Evolutionary conservation across 2,329 filamentous ascomycete species (phyloP), one percentile per base, ranked within the genome.

Genomic region (Pezicula carpinea): DNA sequence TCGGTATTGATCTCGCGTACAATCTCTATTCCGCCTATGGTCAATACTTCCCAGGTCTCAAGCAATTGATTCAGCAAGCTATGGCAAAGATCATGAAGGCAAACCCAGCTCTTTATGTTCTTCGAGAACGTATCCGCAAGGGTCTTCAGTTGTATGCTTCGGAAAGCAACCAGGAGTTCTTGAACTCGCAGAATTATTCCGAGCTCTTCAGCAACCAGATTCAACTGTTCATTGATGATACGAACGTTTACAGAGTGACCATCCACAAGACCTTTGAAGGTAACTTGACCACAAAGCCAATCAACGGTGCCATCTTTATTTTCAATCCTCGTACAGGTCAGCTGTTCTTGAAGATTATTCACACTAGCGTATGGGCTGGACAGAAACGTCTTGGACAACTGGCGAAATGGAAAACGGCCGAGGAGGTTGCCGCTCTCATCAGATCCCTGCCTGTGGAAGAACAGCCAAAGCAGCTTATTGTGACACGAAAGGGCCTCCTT

Each of bases 1-100:
- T 99, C 61, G 92, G 88, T 59, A 93, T 99, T 52, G 93, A 99
- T 71, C 77, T 99, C 60, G 92, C 93, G 0, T 99, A 99, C 77
- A 99, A 99, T 66, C 72, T 99, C 34, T 97, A 97, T 73, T 97
- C 93, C 6, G 93, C 93, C 0, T 99, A 96, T 60, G 93, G 93
- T 43, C 92, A 96, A 71, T 99, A 96, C 73, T 99, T 99, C 82
- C 93, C 93, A 40, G 93, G 93, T 63, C 72, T 99, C 52, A 99
- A 99, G 76, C 87, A 90, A 40, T 79, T 99, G 19, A 76, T 99
- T 21, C 95, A 99, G 68, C 92, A 97, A 67, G 93, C 95, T 5
- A 99, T 99, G 95, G 90, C 90, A 41, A 99, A 99, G 82, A 83
- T 99, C 65, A 99, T 99, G 93, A 99, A 99, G 72, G 92, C 93